Percentiles rank a stretch among this genome's conserved stretches.
Evolutionary conservation across 2,329 filamentous ascomycete species (phyloP).

Genomic region (Phyllosticta paracitricarpa): DNA sequence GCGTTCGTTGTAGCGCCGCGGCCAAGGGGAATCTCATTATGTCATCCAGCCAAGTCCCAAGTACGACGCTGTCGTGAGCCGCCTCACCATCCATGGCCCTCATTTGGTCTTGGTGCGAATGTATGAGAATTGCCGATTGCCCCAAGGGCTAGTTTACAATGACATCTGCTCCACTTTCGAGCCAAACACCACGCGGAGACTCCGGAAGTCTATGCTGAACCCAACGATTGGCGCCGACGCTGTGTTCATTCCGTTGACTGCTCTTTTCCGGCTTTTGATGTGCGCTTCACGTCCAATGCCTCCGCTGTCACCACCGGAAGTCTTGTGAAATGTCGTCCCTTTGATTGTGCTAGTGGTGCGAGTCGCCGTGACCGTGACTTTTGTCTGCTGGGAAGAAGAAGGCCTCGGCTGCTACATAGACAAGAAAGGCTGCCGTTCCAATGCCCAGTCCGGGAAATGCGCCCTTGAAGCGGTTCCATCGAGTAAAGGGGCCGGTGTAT

Average conservation of each 20-base stretch:
- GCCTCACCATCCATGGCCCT: background rate
- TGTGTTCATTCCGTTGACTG: background rate
- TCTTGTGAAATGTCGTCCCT: background rate
- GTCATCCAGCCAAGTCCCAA: background rate
- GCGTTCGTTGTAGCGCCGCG: background rate
- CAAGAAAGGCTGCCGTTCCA: constrained; percentile 80
- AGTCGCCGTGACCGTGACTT: constrained; percentile 18
- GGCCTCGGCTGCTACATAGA: constrained; percentile 84
- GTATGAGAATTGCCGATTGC: background rate
- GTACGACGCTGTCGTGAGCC: background rate
- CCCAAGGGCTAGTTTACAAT: background rate
- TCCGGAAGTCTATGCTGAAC: background rate
- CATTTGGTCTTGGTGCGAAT: background rate
- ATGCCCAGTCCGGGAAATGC: constrained; percentile 87
- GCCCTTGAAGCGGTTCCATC: constrained; percentile 80
- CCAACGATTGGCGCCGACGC: background rate
- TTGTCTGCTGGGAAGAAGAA: constrained; percentile 64
- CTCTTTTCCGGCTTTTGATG: background rate
- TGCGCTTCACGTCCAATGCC: background rate
- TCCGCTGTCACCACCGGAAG: background rate
- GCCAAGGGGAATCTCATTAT: background rate
- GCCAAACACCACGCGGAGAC: background rate
- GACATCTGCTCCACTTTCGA: background rate
- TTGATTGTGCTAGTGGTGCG: constrained; percentile 14
- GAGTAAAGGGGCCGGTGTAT: constrained; percentile 79